Evolutionary conservation across 139 green algal genomes (phyloP).

Genomic region (Chlamydomonas asymmetrica): DNA sequence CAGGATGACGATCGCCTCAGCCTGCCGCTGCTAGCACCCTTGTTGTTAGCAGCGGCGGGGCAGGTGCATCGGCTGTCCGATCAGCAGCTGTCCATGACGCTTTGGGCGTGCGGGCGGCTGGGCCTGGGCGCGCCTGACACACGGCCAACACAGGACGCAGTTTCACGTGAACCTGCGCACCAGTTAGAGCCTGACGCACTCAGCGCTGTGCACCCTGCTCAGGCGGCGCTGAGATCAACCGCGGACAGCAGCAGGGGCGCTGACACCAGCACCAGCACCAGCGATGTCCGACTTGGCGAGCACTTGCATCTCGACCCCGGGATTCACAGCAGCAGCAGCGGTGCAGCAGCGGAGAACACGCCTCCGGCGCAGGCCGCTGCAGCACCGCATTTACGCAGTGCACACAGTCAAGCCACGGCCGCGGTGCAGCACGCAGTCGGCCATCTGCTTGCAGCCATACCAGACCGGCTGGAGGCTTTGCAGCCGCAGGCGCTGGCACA

Average conservation of each 20-base stretch:
- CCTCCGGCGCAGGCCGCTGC: no score
- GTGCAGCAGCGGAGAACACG: no score
- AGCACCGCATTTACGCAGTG: no score
- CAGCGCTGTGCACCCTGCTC: not conserved
- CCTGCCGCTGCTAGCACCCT: not conserved
- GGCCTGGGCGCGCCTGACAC: not conserved
- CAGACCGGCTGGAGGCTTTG: not conserved
- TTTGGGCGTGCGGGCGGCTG: slow-evolving; percentile 28
- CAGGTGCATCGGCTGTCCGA: not conserved
- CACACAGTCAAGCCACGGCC: no score
- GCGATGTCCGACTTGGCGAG: no score
- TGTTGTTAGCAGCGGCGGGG: not conserved
- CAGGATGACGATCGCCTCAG: no score
- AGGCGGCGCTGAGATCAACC: not conserved
- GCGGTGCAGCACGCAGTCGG: not conserved
- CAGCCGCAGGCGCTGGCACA: slow-evolving; percentile 7
- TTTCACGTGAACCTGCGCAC: no score
- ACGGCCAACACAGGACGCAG: no score
- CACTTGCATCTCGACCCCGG: no score
- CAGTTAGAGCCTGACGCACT: not conserved
- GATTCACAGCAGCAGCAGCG: slow-evolving; percentile 4
- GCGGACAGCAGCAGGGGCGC: not conserved
- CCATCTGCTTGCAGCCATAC: not conserved
- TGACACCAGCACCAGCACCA: no score
- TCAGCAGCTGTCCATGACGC: slow-evolving; percentile 39